phyloP scores from a whole-genome alignment of 495 filamentous ascomycete species.

The Podospora fimiseda region DNA sequence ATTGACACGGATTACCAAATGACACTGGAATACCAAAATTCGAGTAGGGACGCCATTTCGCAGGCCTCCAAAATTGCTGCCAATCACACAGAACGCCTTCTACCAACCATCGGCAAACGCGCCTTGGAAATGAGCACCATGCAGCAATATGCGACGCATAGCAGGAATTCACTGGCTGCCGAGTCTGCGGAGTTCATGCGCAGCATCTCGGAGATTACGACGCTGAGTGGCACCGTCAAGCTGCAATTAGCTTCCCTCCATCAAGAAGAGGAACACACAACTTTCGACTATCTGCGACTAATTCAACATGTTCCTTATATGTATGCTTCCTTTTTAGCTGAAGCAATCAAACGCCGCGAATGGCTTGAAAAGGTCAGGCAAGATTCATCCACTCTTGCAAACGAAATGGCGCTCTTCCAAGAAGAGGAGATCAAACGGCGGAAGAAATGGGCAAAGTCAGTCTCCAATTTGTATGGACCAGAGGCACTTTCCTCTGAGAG shows the following conservation, averaged over 20 bases:
- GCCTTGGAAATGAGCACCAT: conserved; percentile 69
- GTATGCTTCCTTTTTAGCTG: conserved; percentile 82
- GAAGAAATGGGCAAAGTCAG: conserved; percentile 82
- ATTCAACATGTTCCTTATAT: conserved; percentile 76
- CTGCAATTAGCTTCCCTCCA: conserved; percentile 63
- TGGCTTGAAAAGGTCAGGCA: conserved; percentile 84
- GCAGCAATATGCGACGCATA: conserved; percentile 57
- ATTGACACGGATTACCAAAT: conserved; percentile 82
- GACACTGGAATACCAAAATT: conserved; percentile 60
- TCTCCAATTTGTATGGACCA: conserved; percentile 52
- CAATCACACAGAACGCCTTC: conserved; percentile 74
- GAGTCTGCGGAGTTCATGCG: conserved; percentile 67
- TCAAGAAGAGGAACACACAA: conserved; percentile 58
- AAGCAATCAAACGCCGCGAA: conserved; percentile 77
- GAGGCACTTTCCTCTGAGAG: conserved; percentile 30
- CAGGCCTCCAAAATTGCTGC: conserved; percentile 83
- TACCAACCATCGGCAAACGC: conserved; percentile 72
- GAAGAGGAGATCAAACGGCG: conserved; percentile 86
- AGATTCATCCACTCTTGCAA: conserved; percentile 76
- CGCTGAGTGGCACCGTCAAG: conserved; percentile 61
- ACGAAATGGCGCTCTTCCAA: conserved; percentile 83
- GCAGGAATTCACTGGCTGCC: conserved; percentile 51
- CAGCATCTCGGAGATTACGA: conserved; percentile 69
- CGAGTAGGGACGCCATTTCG: conserved; percentile 63
- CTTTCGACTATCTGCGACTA: conserved; percentile 68